phyloP scores from a whole-genome alignment of 2,329 filamentous ascomycete genomes.

The Calonectria pteridis region DNA sequence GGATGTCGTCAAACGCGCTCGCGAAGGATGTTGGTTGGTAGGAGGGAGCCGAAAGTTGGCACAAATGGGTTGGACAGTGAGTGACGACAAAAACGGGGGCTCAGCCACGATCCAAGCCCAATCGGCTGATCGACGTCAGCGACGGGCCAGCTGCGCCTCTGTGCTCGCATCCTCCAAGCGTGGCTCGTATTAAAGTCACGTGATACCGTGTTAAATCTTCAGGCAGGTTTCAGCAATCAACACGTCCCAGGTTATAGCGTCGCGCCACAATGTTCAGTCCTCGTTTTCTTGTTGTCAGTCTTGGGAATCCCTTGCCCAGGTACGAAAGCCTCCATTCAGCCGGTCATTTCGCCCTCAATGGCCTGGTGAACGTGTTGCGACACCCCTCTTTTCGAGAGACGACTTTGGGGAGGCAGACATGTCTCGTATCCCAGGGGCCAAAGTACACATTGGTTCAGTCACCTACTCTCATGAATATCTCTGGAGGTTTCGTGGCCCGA shows the following conservation, averaged over 20 bases:
- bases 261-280: constrained; percentile 52
- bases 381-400: constrained; percentile 64
- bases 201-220: constrained; percentile 40
- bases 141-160: constrained; percentile 32
- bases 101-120: constrained; percentile 50
- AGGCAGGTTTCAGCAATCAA: neutral
- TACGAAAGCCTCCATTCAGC: constrained; percentile 86
- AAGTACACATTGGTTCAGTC: constrained; percentile 80
- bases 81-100: constrained; percentile 48
- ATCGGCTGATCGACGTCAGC: constrained; percentile 50
- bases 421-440: constrained; percentile 59
- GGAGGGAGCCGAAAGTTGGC: constrained; percentile 35
- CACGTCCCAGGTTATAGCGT: constrained; percentile 10
- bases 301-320: constrained; percentile 87
- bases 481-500: constrained; percentile 76
- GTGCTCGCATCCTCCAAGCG: constrained; percentile 25
- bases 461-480: constrained; percentile 85
- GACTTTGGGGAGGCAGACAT: constrained; percentile 64
- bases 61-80: constrained; percentile 40
- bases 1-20: constrained; percentile 29
- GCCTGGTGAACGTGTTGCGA: constrained; percentile 61
- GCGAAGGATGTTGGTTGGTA: constrained; percentile 32
- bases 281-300: constrained; percentile 82
- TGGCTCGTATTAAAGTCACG: constrained; percentile 38
- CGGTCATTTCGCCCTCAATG: constrained; percentile 81